phyloP scores from a whole-genome alignment of 2,329 filamentous ascomycete genomes.

The Pseudopyrenochaeta lycopersici region DNA sequence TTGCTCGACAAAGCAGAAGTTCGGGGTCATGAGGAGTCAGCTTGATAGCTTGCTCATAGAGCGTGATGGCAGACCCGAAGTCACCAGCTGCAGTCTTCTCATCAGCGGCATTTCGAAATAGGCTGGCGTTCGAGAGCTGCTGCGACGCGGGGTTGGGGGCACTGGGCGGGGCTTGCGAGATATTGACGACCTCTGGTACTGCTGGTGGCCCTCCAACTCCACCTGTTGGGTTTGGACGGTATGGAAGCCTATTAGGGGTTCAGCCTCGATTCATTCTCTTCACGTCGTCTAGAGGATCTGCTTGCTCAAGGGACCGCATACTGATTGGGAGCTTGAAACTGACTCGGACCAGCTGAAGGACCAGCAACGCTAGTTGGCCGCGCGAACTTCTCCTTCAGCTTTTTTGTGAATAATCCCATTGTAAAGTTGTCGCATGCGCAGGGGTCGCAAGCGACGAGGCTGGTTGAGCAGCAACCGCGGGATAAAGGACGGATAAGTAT shows the following conservation, averaged over 20 bases:
- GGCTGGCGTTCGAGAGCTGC: background rate
- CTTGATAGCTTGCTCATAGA: constrained; percentile 1
- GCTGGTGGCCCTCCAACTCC: background rate
- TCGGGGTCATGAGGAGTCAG: background rate
- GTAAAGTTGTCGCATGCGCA: background rate
- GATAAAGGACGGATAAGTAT: background rate
- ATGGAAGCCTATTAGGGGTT: background rate
- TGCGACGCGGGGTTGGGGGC: background rate
- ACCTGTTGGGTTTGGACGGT: background rate
- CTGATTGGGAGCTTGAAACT: background rate
- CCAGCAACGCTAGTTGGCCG: background rate
- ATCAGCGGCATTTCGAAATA: constrained; percentile 1
- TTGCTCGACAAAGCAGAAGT: background rate
- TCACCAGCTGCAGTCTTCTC: constrained; percentile 1
- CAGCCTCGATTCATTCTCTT: background rate
- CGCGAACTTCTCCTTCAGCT: background rate
- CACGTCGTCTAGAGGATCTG: background rate
- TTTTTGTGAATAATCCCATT: background rate
- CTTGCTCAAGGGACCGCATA: background rate
- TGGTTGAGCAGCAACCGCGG: background rate
- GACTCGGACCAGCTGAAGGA: background rate
- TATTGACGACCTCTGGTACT: background rate
- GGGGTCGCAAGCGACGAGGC: background rate
- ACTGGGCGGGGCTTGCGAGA: background rate
- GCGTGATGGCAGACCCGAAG: constrained; percentile 1